Conservation (phyloP, 2,329 filamentous ascomycete genomes). For the Microsporum audouinii region DNA sequence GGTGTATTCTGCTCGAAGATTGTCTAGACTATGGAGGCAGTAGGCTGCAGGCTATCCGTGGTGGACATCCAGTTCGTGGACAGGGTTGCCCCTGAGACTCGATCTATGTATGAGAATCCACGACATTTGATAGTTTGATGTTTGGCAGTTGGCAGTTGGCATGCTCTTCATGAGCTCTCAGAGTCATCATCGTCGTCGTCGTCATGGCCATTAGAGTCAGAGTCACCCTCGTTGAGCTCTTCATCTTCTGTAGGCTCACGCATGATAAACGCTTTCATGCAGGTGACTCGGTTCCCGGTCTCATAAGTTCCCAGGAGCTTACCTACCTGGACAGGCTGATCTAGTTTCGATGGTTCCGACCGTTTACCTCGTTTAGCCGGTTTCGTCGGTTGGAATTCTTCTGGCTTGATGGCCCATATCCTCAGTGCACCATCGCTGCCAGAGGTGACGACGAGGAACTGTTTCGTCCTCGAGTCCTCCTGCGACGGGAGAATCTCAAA, state of each 20-base stretch:
- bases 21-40: neutral
- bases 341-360: slow-evolving; percentile 8
- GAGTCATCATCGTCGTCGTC: slow-evolving; percentile 4
- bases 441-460: slow-evolving; percentile 55
- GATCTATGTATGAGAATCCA: neutral
- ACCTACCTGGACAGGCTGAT: slow-evolving; percentile 40
- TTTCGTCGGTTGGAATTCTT: slow-evolving; percentile 18
- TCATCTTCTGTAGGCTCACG: slow-evolving; percentile 41
- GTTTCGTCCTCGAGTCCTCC: slow-evolving; percentile 24
- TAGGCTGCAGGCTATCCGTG: neutral
- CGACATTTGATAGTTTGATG: neutral
- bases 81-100: neutral
- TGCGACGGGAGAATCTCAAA: slow-evolving; percentile 54
- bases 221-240: slow-evolving; percentile 19
- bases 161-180: neutral
- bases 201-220: slow-evolving; percentile 19
- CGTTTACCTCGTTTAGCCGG: slow-evolving; percentile 12
- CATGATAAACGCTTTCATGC: slow-evolving; percentile 77
- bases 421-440: slow-evolving; percentile 80
- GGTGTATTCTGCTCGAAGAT: neutral
- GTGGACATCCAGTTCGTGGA: neutral
- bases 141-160: neutral
- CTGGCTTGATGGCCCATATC: slow-evolving; percentile 52
- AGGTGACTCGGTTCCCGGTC: slow-evolving; percentile 82
- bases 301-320: slow-evolving; percentile 64